A percentile compares a stretch with the other conserved stretches of the same genome.
Conservation (phyloP, 805 yeast genomes). For the Starmera dryadoides region DNA sequence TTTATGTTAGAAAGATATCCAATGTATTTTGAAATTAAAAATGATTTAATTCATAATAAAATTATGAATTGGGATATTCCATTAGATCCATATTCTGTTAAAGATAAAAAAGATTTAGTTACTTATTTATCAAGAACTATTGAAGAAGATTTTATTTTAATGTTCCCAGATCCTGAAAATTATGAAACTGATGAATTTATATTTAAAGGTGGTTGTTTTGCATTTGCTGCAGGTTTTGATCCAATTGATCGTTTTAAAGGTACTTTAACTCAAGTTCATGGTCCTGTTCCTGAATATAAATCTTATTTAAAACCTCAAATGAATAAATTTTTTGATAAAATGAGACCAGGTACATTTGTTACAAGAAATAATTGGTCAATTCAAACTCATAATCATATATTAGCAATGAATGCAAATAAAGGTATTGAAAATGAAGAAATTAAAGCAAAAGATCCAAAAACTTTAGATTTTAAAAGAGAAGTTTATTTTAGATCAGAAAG, state of each 20-base stretch:
- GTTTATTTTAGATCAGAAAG: constrained; percentile 54
- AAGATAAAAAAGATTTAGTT: constrained; percentile 12
- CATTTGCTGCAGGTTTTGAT: constrained; percentile 70
- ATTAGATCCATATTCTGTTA: constrained; percentile 16
- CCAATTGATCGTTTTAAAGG: constrained; percentile 46
- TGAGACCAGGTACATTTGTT: constrained; percentile 48
- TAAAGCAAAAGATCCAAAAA: constrained; percentile 25
- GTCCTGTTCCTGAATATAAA: constrained; percentile 65
- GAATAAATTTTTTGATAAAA: constrained; percentile 56
- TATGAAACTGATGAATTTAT: constrained; percentile 47
- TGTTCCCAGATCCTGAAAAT: constrained; percentile 32
- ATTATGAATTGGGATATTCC: constrained; percentile 19
- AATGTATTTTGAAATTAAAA: constrained; percentile 15
- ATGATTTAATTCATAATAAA: constrained; percentile 16
- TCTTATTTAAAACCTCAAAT: constrained; percentile 50
- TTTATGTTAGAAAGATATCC: constrained; percentile 20
- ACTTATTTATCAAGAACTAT: constrained; percentile 26
- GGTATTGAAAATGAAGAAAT: constrained; percentile 23
- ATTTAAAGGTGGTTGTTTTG: constrained; percentile 32
- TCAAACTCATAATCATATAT: constrained; percentile 50
- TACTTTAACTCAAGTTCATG: constrained; percentile 55
- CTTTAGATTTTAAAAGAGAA: constrained; percentile 28
- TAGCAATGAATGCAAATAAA: constrained; percentile 38
- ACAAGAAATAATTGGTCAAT: constrained; percentile 66
- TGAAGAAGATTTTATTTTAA: constrained; percentile 58